phyloP scores from a whole-genome alignment of 768 basidiomycete genomes.

The Candolleomyces efflorescens region DNA sequence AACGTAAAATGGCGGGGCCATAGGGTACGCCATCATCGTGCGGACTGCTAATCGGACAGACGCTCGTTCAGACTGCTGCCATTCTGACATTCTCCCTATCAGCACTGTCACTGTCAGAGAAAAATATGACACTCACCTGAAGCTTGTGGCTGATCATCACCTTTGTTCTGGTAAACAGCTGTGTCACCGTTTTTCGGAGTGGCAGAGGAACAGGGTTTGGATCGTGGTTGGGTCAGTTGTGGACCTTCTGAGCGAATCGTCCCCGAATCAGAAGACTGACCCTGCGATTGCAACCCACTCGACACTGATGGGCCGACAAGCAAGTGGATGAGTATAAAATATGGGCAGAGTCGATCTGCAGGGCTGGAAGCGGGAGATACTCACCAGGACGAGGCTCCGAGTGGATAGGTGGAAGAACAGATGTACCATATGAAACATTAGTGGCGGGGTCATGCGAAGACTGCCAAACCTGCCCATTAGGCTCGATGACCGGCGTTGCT shows the following conservation, averaged over 20 bases:
- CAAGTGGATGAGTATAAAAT: not conserved
- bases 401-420: not conserved
- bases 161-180: not conserved
- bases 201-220: not conserved
- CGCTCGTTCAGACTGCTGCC: constrained; percentile 50
- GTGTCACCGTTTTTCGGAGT: not conserved
- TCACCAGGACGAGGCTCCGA: constrained; percentile 9
- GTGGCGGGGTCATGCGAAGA: not conserved
- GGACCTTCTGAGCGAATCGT: not conserved
- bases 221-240: not conserved
- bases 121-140: not conserved
- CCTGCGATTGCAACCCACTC: not conserved
- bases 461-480: not conserved
- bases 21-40: constrained; percentile 28
- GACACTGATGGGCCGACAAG: not conserved
- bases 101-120: not conserved
- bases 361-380: not conserved
- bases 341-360: not conserved
- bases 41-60: constrained; percentile 59
- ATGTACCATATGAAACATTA: not conserved
- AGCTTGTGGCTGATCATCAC: not conserved
- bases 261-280: constrained; percentile 5
- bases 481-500: not conserved
- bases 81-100: constrained; percentile 29
- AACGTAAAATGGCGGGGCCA: constrained; percentile 28